Base-by-base conservation (phyloP, 108 stramenopile species). In the Schizochytrium sp. region DNA sequence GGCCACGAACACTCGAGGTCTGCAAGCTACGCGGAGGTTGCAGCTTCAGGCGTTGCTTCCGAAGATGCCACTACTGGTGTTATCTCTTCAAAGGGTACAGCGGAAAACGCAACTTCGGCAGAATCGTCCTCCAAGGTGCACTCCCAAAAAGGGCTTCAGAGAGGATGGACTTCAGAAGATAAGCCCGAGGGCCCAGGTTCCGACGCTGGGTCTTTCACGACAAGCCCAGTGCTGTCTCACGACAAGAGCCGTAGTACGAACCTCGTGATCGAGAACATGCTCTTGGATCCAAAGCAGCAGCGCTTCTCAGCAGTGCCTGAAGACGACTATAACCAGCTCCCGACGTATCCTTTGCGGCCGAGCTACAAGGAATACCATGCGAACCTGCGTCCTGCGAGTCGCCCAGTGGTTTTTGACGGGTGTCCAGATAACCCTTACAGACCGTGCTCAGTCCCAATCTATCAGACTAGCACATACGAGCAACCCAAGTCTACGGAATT, bases 391-490 rank as follows among this genome's bases (percentile, higher is more conserved):
- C 58, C 88, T 2, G 38, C 88, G 4, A 49, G 45, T 3, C 88
- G 56, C 28, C 19, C 17, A 45, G 88, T 88, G 7, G 88, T 88
- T 15, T 61, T 60, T 61, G 60, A 88, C 58, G 58, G 60, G 13
- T 41, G 44, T 8, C 60, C 88, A 1, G 60, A 42, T 4, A 88
- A 91, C 73, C 90, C 90, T 15, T 72, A 91, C 88, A 38, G 72
- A 49, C 76, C 90, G 5, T 19, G 87, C 38, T 72, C 69, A 44
- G 69, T 89, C 72, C 90, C 90, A 10, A 89, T 91, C 88, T 91
- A 91, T 45, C 88, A 89, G 76, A 89, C 90, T 40, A 59, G 72
- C 4, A 91, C 90, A 4, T 91, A 88, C 72, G 72, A 13, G 72
- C 88, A 88, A 8, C 88, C 88, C 4, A 61, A 19, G 7, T 61